A percentile compares a stretch with the other conserved stretches of the same genome.
Evolutionary conservation across 768 basidiomycete species (phyloP).

Genomic region (Podaxis sp.): DNA sequence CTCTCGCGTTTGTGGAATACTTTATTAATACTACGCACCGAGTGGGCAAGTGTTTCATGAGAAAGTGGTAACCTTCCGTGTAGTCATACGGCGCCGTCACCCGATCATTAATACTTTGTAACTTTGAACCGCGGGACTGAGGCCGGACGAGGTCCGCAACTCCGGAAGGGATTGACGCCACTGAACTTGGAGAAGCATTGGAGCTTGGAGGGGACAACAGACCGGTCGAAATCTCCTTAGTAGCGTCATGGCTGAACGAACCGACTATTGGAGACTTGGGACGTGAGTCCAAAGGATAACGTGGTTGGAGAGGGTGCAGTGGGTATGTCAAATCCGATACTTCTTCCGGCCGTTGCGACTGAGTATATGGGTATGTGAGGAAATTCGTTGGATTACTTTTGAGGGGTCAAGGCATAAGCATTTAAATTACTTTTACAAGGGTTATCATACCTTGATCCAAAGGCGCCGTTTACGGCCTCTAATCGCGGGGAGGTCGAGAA

Average conservation of each 20-base stretch:
- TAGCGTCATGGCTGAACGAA: conserved; percentile 27
- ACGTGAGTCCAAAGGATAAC: conserved; percentile 47
- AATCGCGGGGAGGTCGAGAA: conserved; percentile 35
- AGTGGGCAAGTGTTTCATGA: conserved; percentile 90
- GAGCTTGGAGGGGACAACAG: conserved; percentile 39
- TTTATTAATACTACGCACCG: conserved; percentile 56
- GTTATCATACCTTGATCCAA: conserved; percentile 33
- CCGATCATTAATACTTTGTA: conserved; percentile 64
- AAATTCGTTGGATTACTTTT: conserved; percentile 37
- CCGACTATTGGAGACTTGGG: conserved; percentile 38
- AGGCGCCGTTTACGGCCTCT: conserved; percentile 22
- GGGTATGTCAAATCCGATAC: conserved; percentile 40
- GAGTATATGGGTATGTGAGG: conserved; percentile 47
- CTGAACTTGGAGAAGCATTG: conserved; percentile 38
- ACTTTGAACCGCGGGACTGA: conserved; percentile 32
- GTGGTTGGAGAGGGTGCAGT: conserved; percentile 48
- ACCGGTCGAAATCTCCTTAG: conserved; percentile 29
- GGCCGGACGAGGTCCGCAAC: conserved; percentile 31
- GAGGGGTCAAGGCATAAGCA: conserved; percentile 30
- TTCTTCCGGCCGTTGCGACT: conserved; percentile 33
- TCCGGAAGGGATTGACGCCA: conserved; percentile 36
- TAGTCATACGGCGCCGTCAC: conserved; percentile 86
- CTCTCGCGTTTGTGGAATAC: conserved; percentile 30
- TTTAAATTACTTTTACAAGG: conserved; percentile 33
- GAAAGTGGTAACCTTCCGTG: conserved; percentile 93